Percentiles rank a stretch among this genome's conserved stretches.
Evolutionary conservation across 2,329 filamentous ascomycete genomes (phyloP).

Genomic region (Huntiella savannae): DNA sequence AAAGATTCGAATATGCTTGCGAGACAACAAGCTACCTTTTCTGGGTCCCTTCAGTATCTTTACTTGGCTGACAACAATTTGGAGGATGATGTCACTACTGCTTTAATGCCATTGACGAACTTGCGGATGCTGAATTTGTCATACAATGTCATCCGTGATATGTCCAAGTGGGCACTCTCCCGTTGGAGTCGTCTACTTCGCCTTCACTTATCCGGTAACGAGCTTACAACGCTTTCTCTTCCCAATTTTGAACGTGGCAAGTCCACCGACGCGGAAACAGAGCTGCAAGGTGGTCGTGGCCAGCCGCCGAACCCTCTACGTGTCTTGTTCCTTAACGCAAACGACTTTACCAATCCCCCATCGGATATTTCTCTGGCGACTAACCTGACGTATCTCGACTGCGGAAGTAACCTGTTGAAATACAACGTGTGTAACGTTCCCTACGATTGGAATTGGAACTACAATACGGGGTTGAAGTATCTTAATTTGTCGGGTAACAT

Average conservation of each 20-base stretch:
- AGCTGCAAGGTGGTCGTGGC: no score
- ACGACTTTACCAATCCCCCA: constrained; percentile 91
- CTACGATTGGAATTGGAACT: constrained; percentile 99
- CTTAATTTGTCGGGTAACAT: constrained; percentile 96
- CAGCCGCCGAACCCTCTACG: constrained; percentile 48
- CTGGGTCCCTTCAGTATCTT: constrained; percentile 63
- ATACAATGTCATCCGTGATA: constrained; percentile 76
- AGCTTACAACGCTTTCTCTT: constrained; percentile 73
- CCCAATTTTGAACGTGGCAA: constrained; percentile 64
- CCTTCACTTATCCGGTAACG: constrained; percentile 87
- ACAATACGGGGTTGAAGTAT: constrained; percentile 86
- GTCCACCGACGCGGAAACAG: constrained; percentile 32
- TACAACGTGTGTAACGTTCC: constrained; percentile 99
- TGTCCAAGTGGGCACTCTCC: constrained; percentile 73
- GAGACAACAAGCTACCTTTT: constrained; percentile 69
- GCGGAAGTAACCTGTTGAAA: constrained; percentile 85
- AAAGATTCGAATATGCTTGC: constrained; percentile 74
- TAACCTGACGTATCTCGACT: constrained; percentile 79
- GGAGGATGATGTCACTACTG: constrained; percentile 87
- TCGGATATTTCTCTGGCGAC: constrained; percentile 89
- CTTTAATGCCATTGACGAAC: constrained; percentile 65
- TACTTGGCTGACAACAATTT: constrained; percentile 87
- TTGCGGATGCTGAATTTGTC: constrained; percentile 79
- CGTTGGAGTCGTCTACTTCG: constrained; percentile 82
- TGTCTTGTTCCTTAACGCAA: constrained; percentile 86